A percentile compares a stretch with the other conserved stretches of the same genome.
Conservation (phyloP, 257 asterid species). For the Petrea volubilis region DNA sequence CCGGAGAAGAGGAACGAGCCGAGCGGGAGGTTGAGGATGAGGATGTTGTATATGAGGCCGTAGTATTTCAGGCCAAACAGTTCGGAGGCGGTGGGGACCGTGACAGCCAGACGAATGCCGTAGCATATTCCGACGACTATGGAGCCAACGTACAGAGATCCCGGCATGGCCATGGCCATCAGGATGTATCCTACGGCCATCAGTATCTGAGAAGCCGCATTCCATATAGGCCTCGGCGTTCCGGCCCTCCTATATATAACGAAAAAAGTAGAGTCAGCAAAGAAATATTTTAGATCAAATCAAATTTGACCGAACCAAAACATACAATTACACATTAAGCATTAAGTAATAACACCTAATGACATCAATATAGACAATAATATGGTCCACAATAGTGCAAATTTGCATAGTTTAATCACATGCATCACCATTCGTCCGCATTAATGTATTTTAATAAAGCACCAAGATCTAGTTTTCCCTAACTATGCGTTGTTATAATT, state of each 20-base stretch:
- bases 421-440: too few relatives aligned
- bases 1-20: slow-evolving; percentile 85
- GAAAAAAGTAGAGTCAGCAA: background rate
- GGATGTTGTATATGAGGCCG: slow-evolving; percentile 72
- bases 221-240: slow-evolving; percentile 78
- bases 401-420: too few relatives aligned
- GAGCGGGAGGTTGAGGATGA: slow-evolving; percentile 67
- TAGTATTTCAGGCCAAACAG: slow-evolving; percentile 75
- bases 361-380: too few relatives aligned
- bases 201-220: slow-evolving; percentile 69
- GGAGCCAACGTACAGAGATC: slow-evolving; percentile 72
- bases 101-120: slow-evolving; percentile 64
- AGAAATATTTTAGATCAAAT: too few relatives aligned
- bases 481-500: too few relatives aligned
- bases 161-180: slow-evolving; percentile 66
- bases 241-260: slow-evolving; percentile 45
- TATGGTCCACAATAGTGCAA: too few relatives aligned
- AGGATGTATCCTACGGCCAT: slow-evolving; percentile 63
- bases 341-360: too few relatives aligned
- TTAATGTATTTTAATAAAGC: too few relatives aligned
- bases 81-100: slow-evolving; percentile 69
- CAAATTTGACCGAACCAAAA: too few relatives aligned
- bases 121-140: slow-evolving; percentile 66
- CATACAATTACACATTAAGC: too few relatives aligned
- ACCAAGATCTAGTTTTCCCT: too few relatives aligned